These are phyloP conservation scores for Isabelozyma rhagii DNA, from an alignment of 805 yeast species.

Conservation along the genomic window DNA sequence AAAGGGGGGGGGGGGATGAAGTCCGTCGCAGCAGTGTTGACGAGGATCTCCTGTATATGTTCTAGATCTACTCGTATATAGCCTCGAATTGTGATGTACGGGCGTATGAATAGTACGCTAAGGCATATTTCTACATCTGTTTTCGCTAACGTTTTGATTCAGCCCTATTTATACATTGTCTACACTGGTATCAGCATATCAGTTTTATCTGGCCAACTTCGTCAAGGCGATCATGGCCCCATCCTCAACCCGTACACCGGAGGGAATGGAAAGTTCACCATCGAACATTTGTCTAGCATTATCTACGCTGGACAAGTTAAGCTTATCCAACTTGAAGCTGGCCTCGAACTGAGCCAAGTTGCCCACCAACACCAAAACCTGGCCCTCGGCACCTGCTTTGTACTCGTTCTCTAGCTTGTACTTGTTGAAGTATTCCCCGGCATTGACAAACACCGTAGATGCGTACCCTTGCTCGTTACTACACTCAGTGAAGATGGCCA, in stretches of 20 bases:
- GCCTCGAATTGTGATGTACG: too few species aligned
- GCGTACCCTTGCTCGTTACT: conserved; percentile 65
- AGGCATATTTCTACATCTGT: too few species aligned
- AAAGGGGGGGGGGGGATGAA: too few species aligned
- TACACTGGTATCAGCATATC: too few species aligned
- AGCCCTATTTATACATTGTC: too few species aligned
- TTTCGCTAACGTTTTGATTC: too few species aligned
- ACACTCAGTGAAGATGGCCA: conserved; percentile 68
- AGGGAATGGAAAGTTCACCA: conserved; percentile 51
- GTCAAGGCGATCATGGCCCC: conserved; percentile 60
- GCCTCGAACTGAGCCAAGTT: conserved; percentile 54
- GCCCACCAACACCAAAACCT: conserved; percentile 57
- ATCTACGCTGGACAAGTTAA: conserved; percentile 49
- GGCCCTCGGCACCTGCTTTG: conserved; percentile 14
- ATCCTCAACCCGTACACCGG: conserved; percentile 66
- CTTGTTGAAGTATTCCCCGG: conserved; percentile 60
- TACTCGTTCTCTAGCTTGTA: conserved; percentile 11
- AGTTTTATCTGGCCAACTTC: conserved; percentile 4
- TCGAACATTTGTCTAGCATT: conserved; percentile 68
- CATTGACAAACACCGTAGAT: conserved; percentile 58
- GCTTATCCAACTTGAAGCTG: conserved; percentile 52
- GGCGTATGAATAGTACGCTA: too few species aligned
- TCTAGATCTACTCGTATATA: too few species aligned
- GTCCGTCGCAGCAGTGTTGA: too few species aligned
- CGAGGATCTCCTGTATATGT: too few species aligned